Evolutionary conservation across 108 stramenopile genomes (phyloP).

Genomic region (Conticribra weissflogii): DNA sequence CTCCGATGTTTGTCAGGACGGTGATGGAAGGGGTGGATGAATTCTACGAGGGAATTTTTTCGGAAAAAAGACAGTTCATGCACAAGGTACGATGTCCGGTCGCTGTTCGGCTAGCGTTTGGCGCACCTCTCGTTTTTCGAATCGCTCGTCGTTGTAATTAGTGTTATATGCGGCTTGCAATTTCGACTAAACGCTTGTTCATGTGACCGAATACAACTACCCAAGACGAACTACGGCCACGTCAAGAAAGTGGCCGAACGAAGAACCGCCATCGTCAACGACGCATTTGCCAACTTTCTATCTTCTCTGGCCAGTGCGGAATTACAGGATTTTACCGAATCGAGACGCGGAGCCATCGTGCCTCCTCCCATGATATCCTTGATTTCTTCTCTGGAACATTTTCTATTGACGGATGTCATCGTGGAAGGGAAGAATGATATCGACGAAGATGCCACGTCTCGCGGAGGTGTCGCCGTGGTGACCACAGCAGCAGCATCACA

Average conservation of each 20-base stretch:
- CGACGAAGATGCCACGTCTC: too few species aligned
- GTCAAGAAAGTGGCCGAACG: slow-evolving; percentile 35
- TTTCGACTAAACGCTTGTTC: not conserved
- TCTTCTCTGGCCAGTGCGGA: slow-evolving; percentile 4
- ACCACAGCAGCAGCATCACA: too few species aligned
- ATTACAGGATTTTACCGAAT: not conserved
- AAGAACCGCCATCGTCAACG: slow-evolving; percentile 24
- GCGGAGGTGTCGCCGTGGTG: too few species aligned
- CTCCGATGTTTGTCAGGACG: slow-evolving; percentile 11
- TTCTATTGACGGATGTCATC: slow-evolving; percentile 35
- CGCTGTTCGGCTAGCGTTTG: not conserved
- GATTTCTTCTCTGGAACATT: slow-evolving; percentile 27
- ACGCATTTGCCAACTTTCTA: slow-evolving; percentile 30
- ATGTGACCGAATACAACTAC: too few species aligned
- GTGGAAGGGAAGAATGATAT: slow-evolving; percentile 10
- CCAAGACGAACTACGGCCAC: slow-evolving; percentile 17
- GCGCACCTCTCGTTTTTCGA: not conserved
- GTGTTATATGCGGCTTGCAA: not conserved
- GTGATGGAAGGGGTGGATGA: slow-evolving; percentile 32
- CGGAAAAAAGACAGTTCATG: slow-evolving; percentile 40
- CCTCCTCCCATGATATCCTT: slow-evolving; percentile 28
- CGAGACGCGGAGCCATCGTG: not conserved
- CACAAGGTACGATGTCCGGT: slow-evolving; percentile 7
- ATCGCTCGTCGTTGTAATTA: not conserved
- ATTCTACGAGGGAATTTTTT: slow-evolving; percentile 36